Base-by-base conservation (phyloP, 1,139 yeast genomes). In the Candida tropicalis region DNA sequence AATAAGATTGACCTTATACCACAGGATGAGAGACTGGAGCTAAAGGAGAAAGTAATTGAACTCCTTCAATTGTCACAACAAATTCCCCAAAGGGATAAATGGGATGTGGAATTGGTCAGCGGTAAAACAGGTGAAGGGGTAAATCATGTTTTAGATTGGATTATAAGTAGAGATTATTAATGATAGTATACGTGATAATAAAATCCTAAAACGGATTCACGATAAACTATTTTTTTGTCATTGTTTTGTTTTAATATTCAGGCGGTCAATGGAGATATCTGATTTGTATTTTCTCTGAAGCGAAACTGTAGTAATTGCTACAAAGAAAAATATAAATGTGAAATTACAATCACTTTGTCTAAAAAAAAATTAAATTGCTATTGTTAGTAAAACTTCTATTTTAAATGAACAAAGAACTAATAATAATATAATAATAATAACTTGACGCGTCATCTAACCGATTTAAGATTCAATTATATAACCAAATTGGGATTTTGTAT, bases 91-190 rank as follows among this genome's bases (percentile, higher is more conserved):
- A 36, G 44, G 6, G 63, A 66, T 31, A 60, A 63, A 42, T 75
- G 78, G 73, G 44, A 54, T 3, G 65, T 79, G 0, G 41, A 59
- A 33, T 57, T 68, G 37, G 79, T 81, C 31, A 81, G 87, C 57
- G 93, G 88, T 0, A 69, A 65, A 47, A 73, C 84, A 0, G 85
- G 87, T 0, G 56, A 59, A 35, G 80, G 81, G 7, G 50, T 84
- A 13, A 54, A 55, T 0, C 55, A 55, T 12, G 80, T 77, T 0
- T 54, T 83, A 35, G 71, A 77, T 10, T 81, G 85, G 85, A 61
- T 80, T 4, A 62, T 69, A 1, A 49, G 53, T 3, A 51, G 59
- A 39, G 58, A 53, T 13, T 58, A 49, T 39, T 54, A 35, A 13
- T 18, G 5, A 28, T 11, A 4, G n/a, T 28, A 20, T 15, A 16